Evolutionary conservation across 768 basidiomycete species (phyloP).

Genomic region (Suillus brevipes): DNA sequence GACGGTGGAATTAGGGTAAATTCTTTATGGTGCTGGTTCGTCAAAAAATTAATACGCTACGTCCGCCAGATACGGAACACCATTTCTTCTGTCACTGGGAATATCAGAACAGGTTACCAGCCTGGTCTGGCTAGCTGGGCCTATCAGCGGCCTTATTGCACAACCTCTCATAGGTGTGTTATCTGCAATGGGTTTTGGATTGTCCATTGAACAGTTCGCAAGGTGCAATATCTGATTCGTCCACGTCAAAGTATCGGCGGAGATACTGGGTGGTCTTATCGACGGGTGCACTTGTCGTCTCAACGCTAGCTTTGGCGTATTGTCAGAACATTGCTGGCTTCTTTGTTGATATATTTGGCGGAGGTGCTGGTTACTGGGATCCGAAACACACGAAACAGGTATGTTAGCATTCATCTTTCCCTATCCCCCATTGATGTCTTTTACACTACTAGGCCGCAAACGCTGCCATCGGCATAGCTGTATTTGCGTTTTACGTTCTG

Average conservation of each 20-base stretch:
- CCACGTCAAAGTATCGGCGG: conserved; percentile 84
- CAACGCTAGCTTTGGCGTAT: conserved; percentile 81
- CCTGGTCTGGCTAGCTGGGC: conserved; percentile 94
- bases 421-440: neutral
- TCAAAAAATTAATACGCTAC: neutral
- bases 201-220: conserved; percentile 11
- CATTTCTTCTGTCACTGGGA: conserved; percentile 79
- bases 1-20: conserved; percentile 93
- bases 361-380: conserved; percentile 86
- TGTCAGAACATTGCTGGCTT: conserved; percentile 71
- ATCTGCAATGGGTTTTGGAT: neutral
- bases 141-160: conserved; percentile 91
- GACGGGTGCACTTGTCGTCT: conserved; percentile 74
- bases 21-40: conserved; percentile 5
- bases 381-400: conserved; percentile 66
- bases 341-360: conserved; percentile 74
- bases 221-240: conserved; percentile 97
- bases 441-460: conserved; percentile 50
- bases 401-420: conserved; percentile 21
- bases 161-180: conserved; percentile 92
- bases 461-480: conserved; percentile 81
- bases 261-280: conserved; percentile 94
- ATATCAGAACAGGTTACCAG: conserved; percentile 89
- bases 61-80: conserved; percentile 82
- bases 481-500: conserved; percentile 88